phyloP scores from a whole-genome alignment of 306 rosid genomes.

The Pyrus bretschneideri region DNA sequence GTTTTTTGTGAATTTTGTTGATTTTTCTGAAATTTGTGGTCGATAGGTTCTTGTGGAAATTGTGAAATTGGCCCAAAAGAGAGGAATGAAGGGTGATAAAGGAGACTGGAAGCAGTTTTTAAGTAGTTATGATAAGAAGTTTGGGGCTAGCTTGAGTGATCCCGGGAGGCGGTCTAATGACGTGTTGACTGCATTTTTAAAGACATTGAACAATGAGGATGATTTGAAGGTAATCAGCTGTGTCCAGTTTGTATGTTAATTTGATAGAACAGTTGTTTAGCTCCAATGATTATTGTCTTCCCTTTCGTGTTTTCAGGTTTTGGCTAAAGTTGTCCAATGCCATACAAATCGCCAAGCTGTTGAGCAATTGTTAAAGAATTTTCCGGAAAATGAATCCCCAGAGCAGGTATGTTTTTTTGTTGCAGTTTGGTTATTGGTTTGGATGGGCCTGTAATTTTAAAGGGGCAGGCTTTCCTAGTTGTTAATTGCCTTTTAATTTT shows the following conservation, averaged over 20 bases:
- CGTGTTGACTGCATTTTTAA: conserved; percentile 52
- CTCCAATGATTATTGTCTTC: neutral
- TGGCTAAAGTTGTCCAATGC: conserved; percentile 45
- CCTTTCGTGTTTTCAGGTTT: conserved; percentile 29
- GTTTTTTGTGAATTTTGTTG: neutral
- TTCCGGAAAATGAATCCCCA: conserved; percentile 39
- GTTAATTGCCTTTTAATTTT: neutral
- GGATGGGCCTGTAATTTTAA: neutral
- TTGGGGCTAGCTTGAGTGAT: conserved; percentile 68
- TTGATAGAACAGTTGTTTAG: neutral
- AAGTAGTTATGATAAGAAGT: conserved; percentile 38
- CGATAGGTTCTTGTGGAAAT: conserved; percentile 64
- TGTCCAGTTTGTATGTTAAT: conserved; percentile 4
- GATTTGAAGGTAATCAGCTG: conserved; percentile 46
- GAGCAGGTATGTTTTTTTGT: conserved; percentile 50
- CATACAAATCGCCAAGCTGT: conserved; percentile 38
- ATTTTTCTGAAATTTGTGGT: neutral
- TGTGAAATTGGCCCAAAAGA: conserved; percentile 59
- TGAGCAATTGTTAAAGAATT: conserved; percentile 27
- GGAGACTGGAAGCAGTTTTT: conserved; percentile 88
- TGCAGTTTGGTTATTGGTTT: neutral
- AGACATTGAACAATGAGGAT: conserved; percentile 45
- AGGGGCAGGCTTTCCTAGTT: neutral
- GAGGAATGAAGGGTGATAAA: conserved; percentile 50
- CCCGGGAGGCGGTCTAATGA: conserved; percentile 61